Evolutionary conservation across 805 yeast species (phyloP).

Genomic region (Candida pseudofarinosa): DNA sequence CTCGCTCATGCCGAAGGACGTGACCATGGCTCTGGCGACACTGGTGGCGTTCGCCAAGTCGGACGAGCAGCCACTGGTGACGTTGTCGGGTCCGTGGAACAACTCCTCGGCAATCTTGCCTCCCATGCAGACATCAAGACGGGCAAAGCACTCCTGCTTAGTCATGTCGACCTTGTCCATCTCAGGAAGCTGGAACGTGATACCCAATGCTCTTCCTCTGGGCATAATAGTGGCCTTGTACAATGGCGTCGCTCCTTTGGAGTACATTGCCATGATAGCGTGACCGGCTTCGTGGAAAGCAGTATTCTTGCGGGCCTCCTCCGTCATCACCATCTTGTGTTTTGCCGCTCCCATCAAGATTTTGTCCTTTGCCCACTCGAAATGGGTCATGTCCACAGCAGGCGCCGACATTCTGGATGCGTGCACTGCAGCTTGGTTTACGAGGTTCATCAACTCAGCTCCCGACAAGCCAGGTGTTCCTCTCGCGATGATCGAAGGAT

Average conservation of each 20-base stretch:
- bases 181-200: constrained; percentile 95
- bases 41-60: constrained; percentile 87
- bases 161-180: constrained; percentile 97
- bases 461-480: constrained; percentile 99
- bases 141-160: constrained; percentile 80
- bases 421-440: constrained; percentile 96
- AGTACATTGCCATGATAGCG: constrained; percentile 94
- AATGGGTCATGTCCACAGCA: constrained; percentile 83
- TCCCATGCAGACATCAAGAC: constrained; percentile 97
- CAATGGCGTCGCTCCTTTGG: constrained; percentile 90
- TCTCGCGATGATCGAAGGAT: constrained; percentile 85
- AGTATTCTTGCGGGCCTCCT: constrained; percentile 87
- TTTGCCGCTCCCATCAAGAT: constrained; percentile 97
- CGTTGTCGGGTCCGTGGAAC: constrained; percentile 85
- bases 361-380: constrained; percentile 99
- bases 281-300: constrained; percentile 99
- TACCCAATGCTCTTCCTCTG: constrained; percentile 93
- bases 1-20: constrained; percentile 94
- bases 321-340: constrained; percentile 95
- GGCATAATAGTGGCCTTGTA: constrained; percentile 97
- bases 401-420: constrained; percentile 93
- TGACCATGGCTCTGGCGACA: constrained; percentile 95
- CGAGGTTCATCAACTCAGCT: constrained; percentile 92
- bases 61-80: constrained; percentile 92
- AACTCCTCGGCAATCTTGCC: constrained; percentile 97